These are phyloP conservation scores for Phaffomyces thermotolerans DNA, from an alignment of 805 yeast species.

Conservation along the genomic window DNA sequence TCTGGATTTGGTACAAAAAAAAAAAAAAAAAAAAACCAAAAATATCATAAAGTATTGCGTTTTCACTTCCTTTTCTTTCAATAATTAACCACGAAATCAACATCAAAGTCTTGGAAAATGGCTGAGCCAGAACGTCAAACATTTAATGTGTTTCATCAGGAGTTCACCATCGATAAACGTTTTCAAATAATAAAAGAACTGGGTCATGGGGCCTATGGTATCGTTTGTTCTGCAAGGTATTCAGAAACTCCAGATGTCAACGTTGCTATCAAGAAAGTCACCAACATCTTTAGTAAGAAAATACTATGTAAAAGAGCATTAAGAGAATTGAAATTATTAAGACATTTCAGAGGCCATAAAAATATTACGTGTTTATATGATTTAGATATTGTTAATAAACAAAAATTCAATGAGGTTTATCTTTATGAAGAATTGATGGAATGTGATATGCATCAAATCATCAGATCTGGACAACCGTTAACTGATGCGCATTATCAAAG, in stretches of 20 bases:
- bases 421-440: slow-evolving; percentile 96
- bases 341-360: slow-evolving; percentile 94
- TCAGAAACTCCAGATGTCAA: slow-evolving; percentile 64
- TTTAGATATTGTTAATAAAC: slow-evolving; percentile 67
- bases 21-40: too few species aligned
- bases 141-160: slow-evolving; percentile 77
- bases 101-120: slow-evolving; percentile 4
- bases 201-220: slow-evolving; percentile 98
- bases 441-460: slow-evolving; percentile 97
- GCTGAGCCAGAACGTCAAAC: slow-evolving; percentile 35
- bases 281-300: slow-evolving; percentile 87
- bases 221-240: slow-evolving; percentile 90
- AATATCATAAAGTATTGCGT: too few species aligned
- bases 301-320: slow-evolving; percentile 87
- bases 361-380: slow-evolving; percentile 94
- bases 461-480: slow-evolving; percentile 85
- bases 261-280: slow-evolving; percentile 94
- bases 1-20: too few species aligned
- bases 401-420: slow-evolving; percentile 86
- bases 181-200: slow-evolving; percentile 86
- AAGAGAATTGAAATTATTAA: slow-evolving; percentile 80
- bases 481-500: slow-evolving; percentile 95
- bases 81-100: not conserved
- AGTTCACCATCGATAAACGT: slow-evolving; percentile 82
- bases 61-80: too few species aligned